Conservation (phyloP, 129 eudicot genomes). For the carrot (Daucus carota) region DNA sequence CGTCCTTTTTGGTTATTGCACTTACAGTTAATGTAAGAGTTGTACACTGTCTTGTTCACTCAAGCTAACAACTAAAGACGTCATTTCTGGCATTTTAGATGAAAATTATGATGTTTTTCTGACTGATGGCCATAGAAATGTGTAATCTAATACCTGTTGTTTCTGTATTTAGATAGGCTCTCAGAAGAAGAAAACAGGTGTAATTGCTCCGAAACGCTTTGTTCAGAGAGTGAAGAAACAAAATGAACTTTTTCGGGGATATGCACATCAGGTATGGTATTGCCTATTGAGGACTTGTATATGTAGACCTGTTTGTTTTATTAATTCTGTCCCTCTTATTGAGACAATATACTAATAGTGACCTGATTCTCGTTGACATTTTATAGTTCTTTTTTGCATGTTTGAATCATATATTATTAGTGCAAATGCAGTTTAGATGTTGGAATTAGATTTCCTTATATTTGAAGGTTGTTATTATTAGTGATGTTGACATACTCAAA, state of each 20-base stretch:
- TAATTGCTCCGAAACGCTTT: constrained; percentile 90
- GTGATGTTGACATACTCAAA: neutral
- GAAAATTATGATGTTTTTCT: neutral
- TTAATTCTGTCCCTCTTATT: neutral
- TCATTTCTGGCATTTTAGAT: neutral
- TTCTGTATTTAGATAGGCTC: constrained; percentile 54
- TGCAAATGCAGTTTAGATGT: neutral
- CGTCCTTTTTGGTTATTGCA: neutral
- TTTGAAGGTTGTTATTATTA: neutral
- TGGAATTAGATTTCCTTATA: neutral
- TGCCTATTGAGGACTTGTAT: constrained; percentile 3
- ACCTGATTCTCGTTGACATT: neutral
- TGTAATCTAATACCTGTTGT: neutral
- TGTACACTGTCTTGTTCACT: neutral
- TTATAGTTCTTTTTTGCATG: neutral
- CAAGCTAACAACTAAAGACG: neutral
- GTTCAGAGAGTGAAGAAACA: constrained; percentile 87
- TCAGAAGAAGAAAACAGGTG: constrained; percentile 97
- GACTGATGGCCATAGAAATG: neutral
- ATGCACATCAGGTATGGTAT: constrained; percentile 83
- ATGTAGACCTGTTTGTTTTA: neutral
- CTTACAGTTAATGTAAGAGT: neutral
- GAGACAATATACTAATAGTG: neutral
- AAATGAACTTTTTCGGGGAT: constrained; percentile 78
- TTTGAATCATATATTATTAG: neutral